A percentile compares a stretch with the other conserved stretches of the same genome.
Evolutionary conservation across 2,329 filamentous ascomycete genomes (phyloP).

Genomic region (Fusarium subtropicale): DNA sequence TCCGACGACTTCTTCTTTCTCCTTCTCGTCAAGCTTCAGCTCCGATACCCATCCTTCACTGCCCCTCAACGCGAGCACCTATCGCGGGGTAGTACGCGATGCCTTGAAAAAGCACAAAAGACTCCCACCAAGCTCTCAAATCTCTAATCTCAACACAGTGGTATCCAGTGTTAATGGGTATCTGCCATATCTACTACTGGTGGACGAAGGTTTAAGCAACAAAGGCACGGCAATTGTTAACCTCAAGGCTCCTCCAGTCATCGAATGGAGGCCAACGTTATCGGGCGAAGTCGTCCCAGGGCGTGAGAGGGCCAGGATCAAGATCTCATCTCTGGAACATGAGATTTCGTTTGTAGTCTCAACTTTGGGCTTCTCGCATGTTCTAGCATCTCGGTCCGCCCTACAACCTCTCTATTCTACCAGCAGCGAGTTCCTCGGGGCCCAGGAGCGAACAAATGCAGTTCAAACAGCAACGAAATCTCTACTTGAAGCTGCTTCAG

Average conservation of each 20-base stretch:
- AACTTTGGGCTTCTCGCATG: conserved; percentile 80
- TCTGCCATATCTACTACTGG: conserved; percentile 82
- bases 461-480: conserved; percentile 81
- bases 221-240: conserved; percentile 60
- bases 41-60: conserved; percentile 91
- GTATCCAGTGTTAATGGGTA: conserved; percentile 79
- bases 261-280: conserved; percentile 89
- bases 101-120: conserved; percentile 91
- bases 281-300: conserved; percentile 72
- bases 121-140: conserved; percentile 77
- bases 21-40: conserved; percentile 80
- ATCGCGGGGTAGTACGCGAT: conserved; percentile 84
- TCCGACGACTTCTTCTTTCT: conserved; percentile 88
- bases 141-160: conserved; percentile 76
- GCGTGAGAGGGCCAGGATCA: conserved; percentile 73
- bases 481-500: conserved; percentile 80
- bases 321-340: conserved; percentile 79
- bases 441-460: conserved; percentile 75
- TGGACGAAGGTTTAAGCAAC: conserved; percentile 77
- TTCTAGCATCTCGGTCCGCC: conserved; percentile 76
- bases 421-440: conserved; percentile 67
- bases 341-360: conserved; percentile 85
- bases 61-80: conserved; percentile 82
- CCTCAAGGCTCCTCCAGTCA: conserved; percentile 68
- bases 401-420: conserved; percentile 80